A percentile compares a stretch with the other conserved stretches of the same genome.
These are phyloP conservation scores for Penicillium digitatum DNA, from an alignment of 2,329 filamentous ascomycete genomes.

Conservation along the genomic window DNA sequence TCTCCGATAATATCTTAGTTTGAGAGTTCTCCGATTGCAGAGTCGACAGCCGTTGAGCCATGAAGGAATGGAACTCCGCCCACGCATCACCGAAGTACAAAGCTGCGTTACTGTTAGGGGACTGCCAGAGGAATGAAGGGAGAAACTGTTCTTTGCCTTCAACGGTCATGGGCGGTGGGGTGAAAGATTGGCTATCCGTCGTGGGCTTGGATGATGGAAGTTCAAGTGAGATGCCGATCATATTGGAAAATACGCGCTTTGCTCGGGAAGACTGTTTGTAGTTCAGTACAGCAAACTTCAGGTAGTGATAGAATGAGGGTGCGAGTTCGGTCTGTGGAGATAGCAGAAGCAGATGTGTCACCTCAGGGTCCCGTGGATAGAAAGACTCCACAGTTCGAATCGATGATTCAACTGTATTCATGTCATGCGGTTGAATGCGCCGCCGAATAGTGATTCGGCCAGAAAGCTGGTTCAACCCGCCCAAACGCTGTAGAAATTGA, in stretches of 20 bases:
- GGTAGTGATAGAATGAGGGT: constrained; percentile 77
- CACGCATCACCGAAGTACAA: constrained; percentile 83
- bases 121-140: constrained; percentile 76
- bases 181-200: constrained; percentile 57
- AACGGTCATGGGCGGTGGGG: constrained; percentile 21
- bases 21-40: constrained; percentile 12
- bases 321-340: constrained; percentile 77
- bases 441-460: constrained; percentile 65
- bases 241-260: constrained; percentile 46
- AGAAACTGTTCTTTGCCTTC: constrained; percentile 28
- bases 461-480: constrained; percentile 60
- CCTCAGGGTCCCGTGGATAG: constrained; percentile 63
- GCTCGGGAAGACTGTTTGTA: constrained; percentile 65
- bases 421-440: constrained; percentile 59
- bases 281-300: constrained; percentile 72
- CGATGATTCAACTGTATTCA: constrained; percentile 67
- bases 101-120: constrained; percentile 74
- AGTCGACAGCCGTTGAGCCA: constrained; percentile 57
- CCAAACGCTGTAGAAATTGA: constrained; percentile 59
- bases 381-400: constrained; percentile 79
- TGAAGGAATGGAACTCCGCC: constrained; percentile 77
- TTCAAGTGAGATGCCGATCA: constrained; percentile 78
- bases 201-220: constrained; percentile 56
- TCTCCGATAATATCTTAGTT: constrained; percentile 61
- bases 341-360: constrained; percentile 77